Evolutionary conservation across 768 basidiomycete genomes (phyloP).

Genomic region (Tylopilus plumbeoviolaceoides): DNA sequence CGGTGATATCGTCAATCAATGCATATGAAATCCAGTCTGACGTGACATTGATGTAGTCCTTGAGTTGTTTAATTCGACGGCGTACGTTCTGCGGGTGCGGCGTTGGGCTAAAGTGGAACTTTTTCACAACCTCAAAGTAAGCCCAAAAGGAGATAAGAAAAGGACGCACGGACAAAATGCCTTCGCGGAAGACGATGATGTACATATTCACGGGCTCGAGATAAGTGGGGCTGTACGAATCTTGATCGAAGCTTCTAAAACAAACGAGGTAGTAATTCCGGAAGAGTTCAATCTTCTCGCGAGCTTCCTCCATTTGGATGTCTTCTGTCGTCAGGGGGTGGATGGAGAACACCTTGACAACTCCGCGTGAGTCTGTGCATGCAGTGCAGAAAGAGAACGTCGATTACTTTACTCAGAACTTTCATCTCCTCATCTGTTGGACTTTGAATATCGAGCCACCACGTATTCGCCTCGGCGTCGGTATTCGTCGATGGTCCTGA

Average conservation of each 20-base stretch:
- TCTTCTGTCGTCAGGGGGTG: slow-evolving; percentile 99
- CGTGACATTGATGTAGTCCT: slow-evolving; percentile 97
- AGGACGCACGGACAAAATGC: slow-evolving; percentile 79
- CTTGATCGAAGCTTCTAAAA: slow-evolving; percentile 99
- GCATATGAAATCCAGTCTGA: slow-evolving; percentile 99
- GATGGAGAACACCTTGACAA: slow-evolving; percentile 82
- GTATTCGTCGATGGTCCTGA: slow-evolving; percentile 17
- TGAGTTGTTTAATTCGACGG: slow-evolving; percentile 96
- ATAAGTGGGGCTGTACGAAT: slow-evolving; percentile 93
- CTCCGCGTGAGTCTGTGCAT: not conserved
- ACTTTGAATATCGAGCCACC: slow-evolving; percentile 94
- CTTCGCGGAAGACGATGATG: slow-evolving; percentile 97
- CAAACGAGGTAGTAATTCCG: slow-evolving; percentile 98
- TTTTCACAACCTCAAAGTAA: not conserved
- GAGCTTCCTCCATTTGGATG: slow-evolving; percentile 98
- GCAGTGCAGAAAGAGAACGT: not conserved
- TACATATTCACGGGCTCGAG: slow-evolving; percentile 99
- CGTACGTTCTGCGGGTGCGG: slow-evolving; percentile 98
- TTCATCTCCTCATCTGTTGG: slow-evolving; percentile 99
- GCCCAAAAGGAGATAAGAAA: not conserved
- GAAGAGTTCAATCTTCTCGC: slow-evolving; percentile 99
- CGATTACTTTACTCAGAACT: slow-evolving; percentile 79
- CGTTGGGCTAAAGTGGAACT: slow-evolving; percentile 98
- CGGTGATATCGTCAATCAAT: slow-evolving; percentile 98
- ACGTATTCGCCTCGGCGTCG: slow-evolving; percentile 74